phyloP scores from a whole-genome alignment of 805 yeast species.

The Pichia paraexigua region DNA sequence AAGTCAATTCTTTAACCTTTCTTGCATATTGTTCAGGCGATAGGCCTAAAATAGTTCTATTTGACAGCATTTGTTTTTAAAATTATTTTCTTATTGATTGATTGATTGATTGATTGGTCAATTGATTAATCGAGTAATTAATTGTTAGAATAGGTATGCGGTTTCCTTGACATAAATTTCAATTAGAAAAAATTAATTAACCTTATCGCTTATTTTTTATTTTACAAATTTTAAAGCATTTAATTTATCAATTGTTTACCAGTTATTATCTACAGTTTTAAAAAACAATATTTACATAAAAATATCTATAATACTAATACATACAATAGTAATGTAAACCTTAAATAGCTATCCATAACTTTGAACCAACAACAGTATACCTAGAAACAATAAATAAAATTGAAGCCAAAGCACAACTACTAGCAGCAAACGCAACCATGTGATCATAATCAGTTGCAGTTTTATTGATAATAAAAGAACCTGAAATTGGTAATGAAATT shows the following conservation, averaged over 20 bases:
- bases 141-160: no score
- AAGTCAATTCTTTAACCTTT: not conserved
- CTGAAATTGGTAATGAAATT: slow-evolving; percentile 40
- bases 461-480: slow-evolving; percentile 30
- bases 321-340: not conserved
- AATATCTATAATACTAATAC: no score
- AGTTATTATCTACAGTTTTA: no score
- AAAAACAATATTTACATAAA: no score
- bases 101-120: not conserved
- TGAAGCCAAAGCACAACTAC: slow-evolving; percentile 23
- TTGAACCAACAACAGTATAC: slow-evolving; percentile 37
- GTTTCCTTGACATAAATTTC: no score
- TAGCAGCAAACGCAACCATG: slow-evolving; percentile 27
- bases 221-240: no score
- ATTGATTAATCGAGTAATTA: no score
- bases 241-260: no score
- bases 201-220: not conserved
- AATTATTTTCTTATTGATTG: no score
- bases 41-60: no score
- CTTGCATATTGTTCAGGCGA: not conserved
- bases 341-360: slow-evolving; percentile 17
- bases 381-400: slow-evolving; percentile 38
- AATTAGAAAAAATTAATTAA: no score
- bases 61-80: no score
- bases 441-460: slow-evolving; percentile 28